Base-by-base conservation (phyloP, 2,329 filamentous ascomycete species). In the Colletotrichum trifolii region DNA sequence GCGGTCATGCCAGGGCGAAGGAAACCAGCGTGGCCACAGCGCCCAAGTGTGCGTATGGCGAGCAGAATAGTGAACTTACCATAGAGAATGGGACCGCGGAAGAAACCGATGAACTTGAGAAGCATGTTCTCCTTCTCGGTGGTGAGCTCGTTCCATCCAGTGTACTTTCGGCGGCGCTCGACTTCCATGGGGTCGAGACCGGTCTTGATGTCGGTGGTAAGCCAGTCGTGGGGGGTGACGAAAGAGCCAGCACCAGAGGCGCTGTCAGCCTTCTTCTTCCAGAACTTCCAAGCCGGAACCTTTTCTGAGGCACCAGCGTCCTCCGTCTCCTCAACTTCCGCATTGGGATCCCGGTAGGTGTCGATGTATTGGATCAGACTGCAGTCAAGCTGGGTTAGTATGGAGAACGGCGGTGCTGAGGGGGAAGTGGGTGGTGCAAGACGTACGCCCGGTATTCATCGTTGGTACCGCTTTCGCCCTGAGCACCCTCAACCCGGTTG, bases 121-220 rank as follows among this genome's bases (percentile, higher is more conserved):
- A 92, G 85, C 82, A 91, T 81, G 82, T 92, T 92, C 80, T 89
- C 88, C 83, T 92, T 92, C 82, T 92, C 90, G 38, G 89, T 87
- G 36, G 84, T 82, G 76, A 93, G 82, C 77, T 93, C 90, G 81
- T 92, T 93, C 81, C 79, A 92, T 67, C 90, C 90, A 70, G 83
- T 84, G 72, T 85, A 84, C 81, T 87, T 91, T 71, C 90, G 84
- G 72, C 90, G 86, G 55, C 73, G 73, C 73, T 91, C 89, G 59
- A 91, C 85, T 66, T 91, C 87, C 67, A 74, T 69, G 60, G 77
- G 74, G 65, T 81, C 81, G 64, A 93, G 82, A 84, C 90, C 90
- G 63, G 83, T 75, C 74, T 83, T 84, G 76, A 92, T 86, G 75
- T 92, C 87, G 73, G 89, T 90, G 70, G 86, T 83, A 71, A 92